Evolutionary conservation across 1,284 basidiomycete genomes (phyloP).

Genomic region (Hemileia vastatrix): DNA sequence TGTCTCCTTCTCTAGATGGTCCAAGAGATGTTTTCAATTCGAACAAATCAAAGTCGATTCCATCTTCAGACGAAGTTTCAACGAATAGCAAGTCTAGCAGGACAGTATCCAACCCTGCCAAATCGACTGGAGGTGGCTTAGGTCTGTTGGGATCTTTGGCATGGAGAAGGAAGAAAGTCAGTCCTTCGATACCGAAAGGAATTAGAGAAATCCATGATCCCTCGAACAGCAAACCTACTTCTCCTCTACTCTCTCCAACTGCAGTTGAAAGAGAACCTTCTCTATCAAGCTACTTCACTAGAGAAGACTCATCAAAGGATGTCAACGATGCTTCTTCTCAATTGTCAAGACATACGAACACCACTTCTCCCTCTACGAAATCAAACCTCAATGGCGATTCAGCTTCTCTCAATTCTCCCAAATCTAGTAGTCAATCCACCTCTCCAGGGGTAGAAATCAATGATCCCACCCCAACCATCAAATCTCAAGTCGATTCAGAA

Average conservation of each 20-base stretch:
- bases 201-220: neutral
- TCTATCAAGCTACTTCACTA: too few species aligned
- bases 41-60: conserved; percentile 9
- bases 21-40: neutral
- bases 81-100: neutral
- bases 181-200: neutral
- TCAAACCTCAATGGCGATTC: too few species aligned
- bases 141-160: conserved; percentile 23
- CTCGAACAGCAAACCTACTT: neutral
- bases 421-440: too few species aligned
- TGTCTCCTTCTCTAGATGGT: conserved; percentile 9
- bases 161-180: conserved; percentile 23
- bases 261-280: too few species aligned
- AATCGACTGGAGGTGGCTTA: neutral
- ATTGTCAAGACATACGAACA: too few species aligned
- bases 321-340: too few species aligned
- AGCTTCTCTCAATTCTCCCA: too few species aligned
- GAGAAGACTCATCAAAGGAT: too few species aligned
- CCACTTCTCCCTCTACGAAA: too few species aligned
- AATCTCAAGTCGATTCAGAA: neutral
- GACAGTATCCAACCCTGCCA: neutral
- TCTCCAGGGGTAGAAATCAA: neutral
- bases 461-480: neutral
- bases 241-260: too few species aligned
- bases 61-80: conserved; percentile 1